Conservation (phyloP, 106 monocot species). For the Vanilla planifolia region DNA sequence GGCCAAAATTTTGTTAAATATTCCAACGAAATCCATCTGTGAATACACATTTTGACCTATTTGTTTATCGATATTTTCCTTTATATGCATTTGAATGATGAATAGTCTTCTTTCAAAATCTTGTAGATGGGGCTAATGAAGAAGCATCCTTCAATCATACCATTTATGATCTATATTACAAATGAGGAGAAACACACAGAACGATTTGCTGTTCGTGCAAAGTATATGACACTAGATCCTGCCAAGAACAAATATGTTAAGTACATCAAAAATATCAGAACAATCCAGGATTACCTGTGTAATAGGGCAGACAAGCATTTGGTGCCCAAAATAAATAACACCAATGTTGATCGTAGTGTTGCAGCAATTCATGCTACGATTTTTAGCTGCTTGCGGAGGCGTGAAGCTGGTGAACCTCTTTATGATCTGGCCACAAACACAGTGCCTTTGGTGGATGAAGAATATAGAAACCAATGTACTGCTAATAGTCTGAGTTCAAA, state of each 20-base stretch:
- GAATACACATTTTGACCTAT: no score
- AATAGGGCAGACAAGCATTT: constrained; percentile 84
- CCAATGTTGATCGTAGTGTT: constrained; percentile 89
- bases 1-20: no score
- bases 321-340: constrained; percentile 95
- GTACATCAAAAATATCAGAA: constrained; percentile 80
- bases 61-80: no score
- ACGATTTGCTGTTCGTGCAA: constrained; percentile 93
- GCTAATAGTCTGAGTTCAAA: constrained; percentile 77
- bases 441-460: constrained; percentile 58
- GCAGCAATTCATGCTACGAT: constrained; percentile 88
- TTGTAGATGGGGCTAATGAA: constrained; percentile 92
- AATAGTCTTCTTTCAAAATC: no score
- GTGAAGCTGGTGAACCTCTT: constrained; percentile 46
- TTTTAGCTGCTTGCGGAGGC: constrained; percentile 75
- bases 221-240: constrained; percentile 95
- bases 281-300: constrained; percentile 90
- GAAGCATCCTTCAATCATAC: constrained; percentile 93
- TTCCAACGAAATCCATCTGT: no score
- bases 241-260: constrained; percentile 91
- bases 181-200: constrained; percentile 91
- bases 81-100: no score
- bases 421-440: constrained; percentile 80
- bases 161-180: constrained; percentile 83
- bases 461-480: constrained; percentile 71